Evolutionary conservation across 345 rosid genomes (phyloP).

Genomic region (Populus pruinosa): DNA sequence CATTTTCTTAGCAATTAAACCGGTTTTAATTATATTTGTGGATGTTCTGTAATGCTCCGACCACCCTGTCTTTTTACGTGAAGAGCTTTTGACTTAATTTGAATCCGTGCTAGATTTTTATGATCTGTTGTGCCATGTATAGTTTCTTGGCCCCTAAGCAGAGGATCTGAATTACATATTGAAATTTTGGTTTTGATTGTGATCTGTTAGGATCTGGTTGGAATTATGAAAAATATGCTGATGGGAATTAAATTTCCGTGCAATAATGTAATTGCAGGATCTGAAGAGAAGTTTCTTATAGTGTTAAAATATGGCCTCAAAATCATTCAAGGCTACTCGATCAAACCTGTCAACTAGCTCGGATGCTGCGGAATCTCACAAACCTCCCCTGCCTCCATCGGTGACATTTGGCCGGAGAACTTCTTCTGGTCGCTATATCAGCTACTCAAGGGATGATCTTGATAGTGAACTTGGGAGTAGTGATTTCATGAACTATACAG

Average conservation of each 20-base stretch:
- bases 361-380: constrained; percentile 55
- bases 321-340: constrained; percentile 50
- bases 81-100: not conserved
- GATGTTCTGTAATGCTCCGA: not conserved
- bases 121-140: not conserved
- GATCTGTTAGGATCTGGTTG: not conserved
- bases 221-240: not conserved
- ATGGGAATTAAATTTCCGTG: constrained; percentile 7
- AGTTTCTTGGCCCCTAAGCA: not conserved
- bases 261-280: constrained; percentile 38
- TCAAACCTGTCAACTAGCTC: constrained; percentile 60
- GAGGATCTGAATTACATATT: not conserved
- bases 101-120: not conserved
- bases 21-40: not conserved
- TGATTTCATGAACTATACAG: constrained; percentile 80
- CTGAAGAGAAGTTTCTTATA: constrained; percentile 16
- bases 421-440: constrained; percentile 78
- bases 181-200: not conserved
- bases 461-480: constrained; percentile 77
- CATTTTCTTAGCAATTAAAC: not conserved
- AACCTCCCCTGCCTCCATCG: constrained; percentile 57
- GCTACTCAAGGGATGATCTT: constrained; percentile 89
- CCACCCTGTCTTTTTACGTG: not conserved
- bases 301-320: constrained; percentile 57
- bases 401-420: constrained; percentile 81